phyloP scores from a whole-genome alignment of 208 protist genomes.

The Zelonia costaricensis region DNA sequence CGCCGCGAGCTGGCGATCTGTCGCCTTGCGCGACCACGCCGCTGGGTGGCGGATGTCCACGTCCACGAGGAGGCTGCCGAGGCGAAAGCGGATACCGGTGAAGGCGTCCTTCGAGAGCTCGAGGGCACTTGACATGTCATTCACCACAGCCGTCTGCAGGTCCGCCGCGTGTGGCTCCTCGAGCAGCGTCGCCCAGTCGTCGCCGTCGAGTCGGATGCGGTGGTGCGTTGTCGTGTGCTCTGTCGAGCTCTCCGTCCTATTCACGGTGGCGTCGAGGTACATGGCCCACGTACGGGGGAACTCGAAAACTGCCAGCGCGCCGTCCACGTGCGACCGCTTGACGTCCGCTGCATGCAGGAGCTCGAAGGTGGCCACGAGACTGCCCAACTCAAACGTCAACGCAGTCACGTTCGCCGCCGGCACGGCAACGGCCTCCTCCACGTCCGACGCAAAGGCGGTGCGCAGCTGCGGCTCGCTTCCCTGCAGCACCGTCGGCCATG shows the following conservation, averaged over 20 bases:
- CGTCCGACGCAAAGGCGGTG: conserved; percentile 33
- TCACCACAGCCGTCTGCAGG: conserved; percentile 11
- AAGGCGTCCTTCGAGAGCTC: background rate
- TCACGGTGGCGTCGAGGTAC: conserved; percentile 15
- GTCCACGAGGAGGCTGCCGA: conserved; percentile 31
- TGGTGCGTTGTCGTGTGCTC: conserved; percentile 26
- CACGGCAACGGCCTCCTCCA: conserved; percentile 16
- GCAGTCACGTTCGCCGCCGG: conserved; percentile 17
- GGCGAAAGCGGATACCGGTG: conserved; percentile 18
- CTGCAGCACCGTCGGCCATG: conserved; percentile 28
- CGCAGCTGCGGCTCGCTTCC: conserved; percentile 19
- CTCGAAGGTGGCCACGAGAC: conserved; percentile 26
- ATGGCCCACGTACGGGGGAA: conserved; percentile 44
- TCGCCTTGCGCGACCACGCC: background rate
- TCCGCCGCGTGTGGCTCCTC: background rate
- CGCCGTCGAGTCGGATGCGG: conserved; percentile 26
- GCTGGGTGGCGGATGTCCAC: conserved; percentile 23
- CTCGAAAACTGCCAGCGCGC: conserved; percentile 16
- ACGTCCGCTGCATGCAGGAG: conserved; percentile 15
- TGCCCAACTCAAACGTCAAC: conserved; percentile 25
- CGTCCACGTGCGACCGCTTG: conserved; percentile 19
- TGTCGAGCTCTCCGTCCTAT: background rate
- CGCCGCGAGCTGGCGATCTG: conserved; percentile 10
- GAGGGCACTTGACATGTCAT: conserved; percentile 18
- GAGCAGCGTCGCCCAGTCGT: conserved; percentile 11